A percentile compares a stretch with the other conserved stretches of the same genome.
Conservation (phyloP, 2,329 filamentous ascomycete genomes). For the Claviceps fusiformis region DNA sequence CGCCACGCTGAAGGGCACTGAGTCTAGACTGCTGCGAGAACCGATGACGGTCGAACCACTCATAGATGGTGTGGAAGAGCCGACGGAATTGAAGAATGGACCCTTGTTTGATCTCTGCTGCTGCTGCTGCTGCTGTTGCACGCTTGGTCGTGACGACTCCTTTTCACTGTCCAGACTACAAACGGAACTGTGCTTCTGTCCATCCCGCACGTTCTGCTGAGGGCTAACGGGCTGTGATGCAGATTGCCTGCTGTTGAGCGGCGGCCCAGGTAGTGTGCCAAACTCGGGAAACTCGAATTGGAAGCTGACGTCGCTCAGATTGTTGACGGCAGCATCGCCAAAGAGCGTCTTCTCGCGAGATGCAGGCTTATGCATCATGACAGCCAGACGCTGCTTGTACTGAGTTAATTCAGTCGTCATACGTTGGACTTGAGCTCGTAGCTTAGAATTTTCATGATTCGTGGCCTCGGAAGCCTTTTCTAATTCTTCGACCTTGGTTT, state of each 20-base stretch:
- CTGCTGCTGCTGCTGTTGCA: neutral
- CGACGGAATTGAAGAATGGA: slow-evolving; percentile 40
- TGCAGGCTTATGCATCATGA: slow-evolving; percentile 30
- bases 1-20: slow-evolving; percentile 30
- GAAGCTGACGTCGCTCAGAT: slow-evolving; percentile 65
- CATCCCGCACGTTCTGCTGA: slow-evolving; percentile 12
- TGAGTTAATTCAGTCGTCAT: slow-evolving; percentile 75
- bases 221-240: slow-evolving; percentile 21
- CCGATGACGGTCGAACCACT: slow-evolving; percentile 30
- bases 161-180: slow-evolving; percentile 17
- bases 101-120: slow-evolving; percentile 11
- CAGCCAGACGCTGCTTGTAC: slow-evolving; percentile 74
- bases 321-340: slow-evolving; percentile 37
- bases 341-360: slow-evolving; percentile 27
- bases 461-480: slow-evolving; percentile 74
- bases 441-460: slow-evolving; percentile 70
- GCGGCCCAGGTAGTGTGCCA: slow-evolving; percentile 51
- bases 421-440: slow-evolving; percentile 79
- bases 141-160: slow-evolving; percentile 11
- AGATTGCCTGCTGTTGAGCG: slow-evolving; percentile 14
- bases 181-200: slow-evolving; percentile 12
- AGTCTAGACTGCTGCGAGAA: slow-evolving; percentile 39
- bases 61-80: slow-evolving; percentile 45
- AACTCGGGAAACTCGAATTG: slow-evolving; percentile 96
- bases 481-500: slow-evolving; percentile 61